Conservation (phyloP, 208 protist genomes). For the Trypanosoma brucei region DNA sequence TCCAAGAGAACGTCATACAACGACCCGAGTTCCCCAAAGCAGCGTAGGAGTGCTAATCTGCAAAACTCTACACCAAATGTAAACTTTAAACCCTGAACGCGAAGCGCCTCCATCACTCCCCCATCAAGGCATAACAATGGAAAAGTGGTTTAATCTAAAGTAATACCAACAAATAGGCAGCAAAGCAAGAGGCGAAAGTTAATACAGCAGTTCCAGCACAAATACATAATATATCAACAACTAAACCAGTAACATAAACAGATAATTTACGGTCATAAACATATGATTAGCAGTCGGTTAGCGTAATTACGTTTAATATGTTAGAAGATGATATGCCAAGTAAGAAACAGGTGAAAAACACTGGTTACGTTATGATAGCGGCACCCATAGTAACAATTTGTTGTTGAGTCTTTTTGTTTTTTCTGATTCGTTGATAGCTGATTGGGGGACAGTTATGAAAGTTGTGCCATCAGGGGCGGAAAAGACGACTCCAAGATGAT, state of each 20-base stretch:
- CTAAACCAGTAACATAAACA: background rate
- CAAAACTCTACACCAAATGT: conserved; percentile 56
- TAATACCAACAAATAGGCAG: too few relatives aligned
- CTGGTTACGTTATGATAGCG: conserved; percentile 9
- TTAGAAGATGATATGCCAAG: too few relatives aligned
- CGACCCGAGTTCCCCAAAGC: conserved; percentile 29
- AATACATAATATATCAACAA: background rate
- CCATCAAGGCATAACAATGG: too few relatives aligned
- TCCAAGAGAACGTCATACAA: conserved; percentile 74
- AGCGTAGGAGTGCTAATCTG: conserved; percentile 39
- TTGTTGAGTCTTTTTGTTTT: conserved; percentile 8
- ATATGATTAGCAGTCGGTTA: background rate
- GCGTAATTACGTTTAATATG: too few relatives aligned
- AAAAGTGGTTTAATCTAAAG: too few relatives aligned
- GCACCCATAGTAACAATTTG: conserved; percentile 14
- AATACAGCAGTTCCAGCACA: background rate
- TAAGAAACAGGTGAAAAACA: too few relatives aligned
- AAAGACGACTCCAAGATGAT: conserved; percentile 51
- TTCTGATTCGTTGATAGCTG: conserved; percentile 3
- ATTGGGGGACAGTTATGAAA: conserved; percentile 18
- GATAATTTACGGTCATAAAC: background rate
- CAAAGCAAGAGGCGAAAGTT: background rate
- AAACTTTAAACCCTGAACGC: conserved; percentile 40
- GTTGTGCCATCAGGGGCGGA: conserved; percentile 40
- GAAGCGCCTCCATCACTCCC: conserved; percentile 51